Percentiles rank a stretch among this genome's conserved stretches.
These are phyloP conservation scores for Pyricularia pennisetigena DNA, from an alignment of 2,329 filamentous ascomycete genomes.

Conservation along the genomic window DNA sequence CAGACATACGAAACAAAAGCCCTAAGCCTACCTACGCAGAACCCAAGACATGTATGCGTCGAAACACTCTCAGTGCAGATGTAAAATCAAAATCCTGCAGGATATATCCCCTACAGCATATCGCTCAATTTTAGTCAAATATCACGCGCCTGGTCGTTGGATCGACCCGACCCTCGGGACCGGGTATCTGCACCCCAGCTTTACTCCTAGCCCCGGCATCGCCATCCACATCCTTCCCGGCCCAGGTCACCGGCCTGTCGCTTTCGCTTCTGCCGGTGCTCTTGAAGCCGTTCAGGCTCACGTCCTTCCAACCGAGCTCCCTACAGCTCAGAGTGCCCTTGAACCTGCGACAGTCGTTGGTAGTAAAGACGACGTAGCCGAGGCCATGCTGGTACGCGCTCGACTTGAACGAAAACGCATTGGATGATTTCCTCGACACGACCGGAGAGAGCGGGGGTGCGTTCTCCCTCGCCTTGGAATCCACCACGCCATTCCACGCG, in stretches of 20 bases:
- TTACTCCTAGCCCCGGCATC: not conserved
- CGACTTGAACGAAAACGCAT: not conserved
- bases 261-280: not conserved
- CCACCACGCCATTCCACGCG: not conserved
- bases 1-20: too few species aligned
- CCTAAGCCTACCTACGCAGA: too few species aligned
- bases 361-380: not conserved
- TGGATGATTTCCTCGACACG: not conserved
- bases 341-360: not conserved
- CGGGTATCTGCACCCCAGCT: not conserved
- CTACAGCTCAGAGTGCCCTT: not conserved
- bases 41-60: too few species aligned
- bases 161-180: not conserved
- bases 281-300: not conserved
- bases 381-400: not conserved
- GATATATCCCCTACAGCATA: not conserved
- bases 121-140: not conserved
- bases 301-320: not conserved
- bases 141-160: not conserved
- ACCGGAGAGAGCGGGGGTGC: not conserved
- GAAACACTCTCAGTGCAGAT: not conserved
- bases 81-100: not conserved
- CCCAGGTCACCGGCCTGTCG: not conserved
- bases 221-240: not conserved
- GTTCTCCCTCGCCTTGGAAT: not conserved